Evolutionary conservation across 106 monocot genomes (phyloP).

Genomic region (Apostasia shenzhenica): DNA sequence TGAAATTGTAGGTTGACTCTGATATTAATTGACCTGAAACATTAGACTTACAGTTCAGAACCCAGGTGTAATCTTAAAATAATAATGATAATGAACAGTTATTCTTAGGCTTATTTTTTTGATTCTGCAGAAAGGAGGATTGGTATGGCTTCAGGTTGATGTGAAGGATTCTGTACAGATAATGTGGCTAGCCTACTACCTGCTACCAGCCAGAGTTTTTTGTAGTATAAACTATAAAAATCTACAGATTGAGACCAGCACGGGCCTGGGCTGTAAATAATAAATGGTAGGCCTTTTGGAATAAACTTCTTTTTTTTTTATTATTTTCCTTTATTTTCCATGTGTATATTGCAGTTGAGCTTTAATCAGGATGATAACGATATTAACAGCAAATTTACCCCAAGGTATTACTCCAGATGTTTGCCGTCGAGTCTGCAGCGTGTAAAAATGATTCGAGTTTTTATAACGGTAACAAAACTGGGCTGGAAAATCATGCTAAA

Average conservation of each 20-base stretch:
- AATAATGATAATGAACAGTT: neutral
- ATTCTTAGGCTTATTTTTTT: neutral
- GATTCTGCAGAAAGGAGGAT: constrained; percentile 2
- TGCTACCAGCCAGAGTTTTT: neutral
- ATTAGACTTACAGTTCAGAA: too few relatives aligned
- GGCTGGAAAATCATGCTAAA: too few relatives aligned
- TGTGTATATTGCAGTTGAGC: neutral
- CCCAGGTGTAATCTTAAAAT: too few relatives aligned
- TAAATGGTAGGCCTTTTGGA: neutral
- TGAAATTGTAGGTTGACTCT: too few relatives aligned
- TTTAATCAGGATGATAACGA: neutral
- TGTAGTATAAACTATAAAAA: neutral
- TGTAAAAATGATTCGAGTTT: too few relatives aligned
- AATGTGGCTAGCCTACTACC: neutral
- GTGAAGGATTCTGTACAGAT: constrained; percentile 1
- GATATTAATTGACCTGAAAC: too few relatives aligned
- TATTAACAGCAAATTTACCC: too few relatives aligned
- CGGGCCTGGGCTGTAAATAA: neutral
- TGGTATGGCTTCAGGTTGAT: neutral
- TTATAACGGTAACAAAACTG: too few relatives aligned
- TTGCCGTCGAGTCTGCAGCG: too few relatives aligned
- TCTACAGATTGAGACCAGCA: neutral
- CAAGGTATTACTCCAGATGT: too few relatives aligned
- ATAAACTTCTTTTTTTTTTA: neutral
- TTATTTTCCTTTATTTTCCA: neutral